phyloP scores from a whole-genome alignment of 371 early-diverging fungal genomes.

The Mycotypha africana region DNA sequence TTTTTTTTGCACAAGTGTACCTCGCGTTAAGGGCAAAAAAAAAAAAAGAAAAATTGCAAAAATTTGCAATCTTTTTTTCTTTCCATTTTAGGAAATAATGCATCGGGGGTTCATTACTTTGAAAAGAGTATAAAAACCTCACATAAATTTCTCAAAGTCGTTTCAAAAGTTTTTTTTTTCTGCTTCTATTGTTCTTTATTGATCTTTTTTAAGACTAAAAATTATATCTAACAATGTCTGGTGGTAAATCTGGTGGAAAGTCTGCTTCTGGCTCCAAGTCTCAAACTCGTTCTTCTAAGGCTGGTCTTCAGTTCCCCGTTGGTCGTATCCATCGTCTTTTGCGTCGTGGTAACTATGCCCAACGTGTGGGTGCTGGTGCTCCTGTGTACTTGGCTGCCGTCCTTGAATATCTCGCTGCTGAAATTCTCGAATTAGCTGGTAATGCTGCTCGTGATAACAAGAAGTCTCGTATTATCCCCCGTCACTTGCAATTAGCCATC shows the following conservation, averaged over 20 bases:
- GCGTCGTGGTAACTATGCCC: slow-evolving; percentile 91
- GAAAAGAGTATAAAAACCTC: neutral
- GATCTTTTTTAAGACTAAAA: neutral
- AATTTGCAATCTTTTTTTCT: slow-evolving; percentile 1
- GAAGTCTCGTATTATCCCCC: slow-evolving; percentile 89
- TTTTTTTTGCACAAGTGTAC: neutral
- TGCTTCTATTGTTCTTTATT: neutral
- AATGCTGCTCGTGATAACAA: slow-evolving; percentile 94
- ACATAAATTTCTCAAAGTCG: neutral
- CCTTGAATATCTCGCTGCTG: slow-evolving; percentile 91
- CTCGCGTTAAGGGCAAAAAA: slow-evolving; percentile 1
- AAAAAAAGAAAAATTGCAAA: neutral
- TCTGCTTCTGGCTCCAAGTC: slow-evolving; percentile 52
- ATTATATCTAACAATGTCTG: slow-evolving; percentile 24
- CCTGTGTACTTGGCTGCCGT: slow-evolving; percentile 93
- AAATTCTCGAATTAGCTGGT: slow-evolving; percentile 92
- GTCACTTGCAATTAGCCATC: slow-evolving; percentile 86
- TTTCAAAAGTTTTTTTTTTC: slow-evolving; percentile 1
- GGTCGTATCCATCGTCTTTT: slow-evolving; percentile 95
- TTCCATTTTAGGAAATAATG: slow-evolving; percentile 2
- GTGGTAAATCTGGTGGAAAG: slow-evolving; percentile 46
- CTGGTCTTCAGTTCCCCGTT: slow-evolving; percentile 94
- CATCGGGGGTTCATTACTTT: neutral
- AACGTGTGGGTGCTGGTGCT: slow-evolving; percentile 88
- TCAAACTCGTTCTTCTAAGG: slow-evolving; percentile 73